Percentiles rank a stretch among this genome's conserved stretches.
These are phyloP conservation scores for Physcomitrium patens DNA, from an alignment of 225 moss, liverwort and hornwort species.

Conservation along the genomic window DNA sequence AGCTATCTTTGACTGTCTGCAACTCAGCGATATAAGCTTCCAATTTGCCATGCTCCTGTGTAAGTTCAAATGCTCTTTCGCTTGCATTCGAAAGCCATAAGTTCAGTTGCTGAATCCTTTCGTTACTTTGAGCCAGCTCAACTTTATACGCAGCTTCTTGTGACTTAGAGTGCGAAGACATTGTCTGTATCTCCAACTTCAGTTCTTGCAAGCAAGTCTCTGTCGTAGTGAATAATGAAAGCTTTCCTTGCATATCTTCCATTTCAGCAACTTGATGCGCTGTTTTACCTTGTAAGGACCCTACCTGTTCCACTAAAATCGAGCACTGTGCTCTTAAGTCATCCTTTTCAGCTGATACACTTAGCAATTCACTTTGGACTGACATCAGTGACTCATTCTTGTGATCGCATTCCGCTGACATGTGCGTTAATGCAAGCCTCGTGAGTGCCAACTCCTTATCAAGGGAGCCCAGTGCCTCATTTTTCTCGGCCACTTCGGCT, in stretches of 20 bases:
- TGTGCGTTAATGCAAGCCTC: slow-evolving; percentile 14
- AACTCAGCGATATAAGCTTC: slow-evolving; percentile 19
- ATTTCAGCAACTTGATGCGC: slow-evolving; percentile 19
- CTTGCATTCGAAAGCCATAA: slow-evolving; percentile 5
- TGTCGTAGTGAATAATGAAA: slow-evolving; percentile 31
- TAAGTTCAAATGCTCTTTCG: slow-evolving; percentile 17
- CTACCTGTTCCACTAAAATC: slow-evolving; percentile 10
- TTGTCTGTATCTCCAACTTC: slow-evolving; percentile 31
- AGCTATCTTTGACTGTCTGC: slow-evolving; percentile 23
- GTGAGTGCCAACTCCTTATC: slow-evolving; percentile 34
- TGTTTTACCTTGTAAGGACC: background rate
- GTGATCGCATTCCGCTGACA: slow-evolving; percentile 24
- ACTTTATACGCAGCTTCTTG: slow-evolving; percentile 16
- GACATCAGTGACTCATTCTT: slow-evolving; percentile 20
- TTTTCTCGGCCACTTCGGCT: slow-evolving; percentile 30
- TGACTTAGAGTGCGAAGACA: slow-evolving; percentile 10
- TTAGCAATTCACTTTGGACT: slow-evolving; percentile 22
- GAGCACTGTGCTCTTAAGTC: slow-evolving; percentile 29
- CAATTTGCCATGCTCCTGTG: slow-evolving; percentile 21
- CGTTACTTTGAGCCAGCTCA: slow-evolving; percentile 23
- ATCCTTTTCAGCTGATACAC: slow-evolving; percentile 31
- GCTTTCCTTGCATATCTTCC: slow-evolving; percentile 35
- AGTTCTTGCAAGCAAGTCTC: slow-evolving; percentile 33
- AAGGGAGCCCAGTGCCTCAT: slow-evolving; percentile 19
- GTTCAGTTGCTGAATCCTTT: slow-evolving; percentile 20